Evolutionary conservation across 2,329 filamentous ascomycete species (phyloP), one percentile per base, ranked within the genome.

Genomic region (Botrytis hyacinthi): DNA sequence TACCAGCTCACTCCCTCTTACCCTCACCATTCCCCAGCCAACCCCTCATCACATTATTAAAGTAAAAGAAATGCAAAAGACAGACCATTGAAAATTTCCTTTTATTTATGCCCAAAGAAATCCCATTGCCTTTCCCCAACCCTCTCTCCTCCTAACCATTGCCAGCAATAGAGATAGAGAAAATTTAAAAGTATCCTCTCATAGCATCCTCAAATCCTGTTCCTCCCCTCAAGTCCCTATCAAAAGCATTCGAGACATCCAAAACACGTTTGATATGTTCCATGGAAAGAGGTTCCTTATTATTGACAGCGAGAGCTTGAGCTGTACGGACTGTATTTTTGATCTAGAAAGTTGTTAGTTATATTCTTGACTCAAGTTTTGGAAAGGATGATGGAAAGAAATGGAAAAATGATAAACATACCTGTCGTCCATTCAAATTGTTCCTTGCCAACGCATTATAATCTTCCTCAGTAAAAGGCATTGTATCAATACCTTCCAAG

Each of bases 311-410:
- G 26, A 97, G 86, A 0, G 92, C 92, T 82, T 97, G 93, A 2
- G 93, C 93, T 0, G 93, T 95, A 73, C 92, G 89, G 67, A 97
- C 91, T 18, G 92, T 91, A 81, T 97, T 97, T 85, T 97, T 97
- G 86, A 97, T 97, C 88, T 80, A 67, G 9, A 32, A 42, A 1
- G 3, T 42, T 20, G 29, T 63, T 35, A 40, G 22, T 32, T 12
- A 26, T 57, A 14, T 57, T 26, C 35, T 42, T 14, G 16, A 37
- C 16, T 3, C 6, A 61, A n/a, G 8, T 48, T 71, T 22, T 22
- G 44, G 51, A 14, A 10, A 63, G 4, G 57, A 26, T 70, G 44
- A 48, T 10, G 6, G 29, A n/a, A 14, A 22, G 3, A n/a, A 20
- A 37, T 6, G 22, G n/a, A 10, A 18, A 18, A 18, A 32, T 10